Conservation (phyloP, 148 eudicot species). For the Rhododendron henanense region DNA sequence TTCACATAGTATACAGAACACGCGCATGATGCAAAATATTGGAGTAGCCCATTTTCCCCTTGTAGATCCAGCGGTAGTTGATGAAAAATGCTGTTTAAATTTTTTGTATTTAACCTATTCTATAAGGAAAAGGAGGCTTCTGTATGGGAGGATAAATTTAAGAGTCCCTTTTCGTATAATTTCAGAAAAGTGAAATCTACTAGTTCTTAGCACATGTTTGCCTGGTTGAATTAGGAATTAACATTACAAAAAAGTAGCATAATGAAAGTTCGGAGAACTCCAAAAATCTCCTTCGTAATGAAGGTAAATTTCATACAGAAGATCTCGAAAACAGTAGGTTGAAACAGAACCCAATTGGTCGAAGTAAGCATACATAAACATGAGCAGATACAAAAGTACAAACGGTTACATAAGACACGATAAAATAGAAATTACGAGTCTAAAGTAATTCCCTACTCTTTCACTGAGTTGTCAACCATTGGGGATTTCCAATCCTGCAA, state of each 20-base stretch:
- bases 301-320: not conserved
- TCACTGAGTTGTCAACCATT: not conserved
- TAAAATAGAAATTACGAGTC: not conserved
- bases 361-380: not conserved
- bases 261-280: not conserved
- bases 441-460: not conserved
- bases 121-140: not conserved
- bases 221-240: not conserved
- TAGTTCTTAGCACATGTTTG: not conserved
- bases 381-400: not conserved
- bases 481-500: not conserved
- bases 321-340: not conserved
- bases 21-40: not conserved
- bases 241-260: not conserved
- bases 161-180: not conserved
- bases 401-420: not conserved
- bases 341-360: not conserved
- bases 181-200: not conserved
- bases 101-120: not conserved
- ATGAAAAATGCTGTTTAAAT: not conserved
- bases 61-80: not conserved
- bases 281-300: not conserved
- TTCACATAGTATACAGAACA: not conserved
- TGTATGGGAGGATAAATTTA: not conserved
- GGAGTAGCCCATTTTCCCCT: not conserved